Evolutionary conservation across 352 stramenopile genomes (phyloP), one percentile per base, ranked within the genome.

Genomic region (Globisporangium carolinianum): DNA sequence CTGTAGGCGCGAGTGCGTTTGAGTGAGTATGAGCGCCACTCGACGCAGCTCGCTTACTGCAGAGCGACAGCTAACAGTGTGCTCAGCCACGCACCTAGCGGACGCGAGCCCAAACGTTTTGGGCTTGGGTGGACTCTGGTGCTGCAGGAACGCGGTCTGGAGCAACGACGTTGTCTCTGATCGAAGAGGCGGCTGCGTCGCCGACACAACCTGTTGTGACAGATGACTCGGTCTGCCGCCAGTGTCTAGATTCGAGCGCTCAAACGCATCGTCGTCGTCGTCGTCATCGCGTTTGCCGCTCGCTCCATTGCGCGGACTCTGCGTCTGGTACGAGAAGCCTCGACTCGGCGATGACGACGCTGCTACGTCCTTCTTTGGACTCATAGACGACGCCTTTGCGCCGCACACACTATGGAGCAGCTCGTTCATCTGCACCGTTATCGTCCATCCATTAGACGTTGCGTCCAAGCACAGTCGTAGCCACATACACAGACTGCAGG

Each of bases 61-160:
- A 32, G 24, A 32, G 24, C 24, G 24, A 32, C 24, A 32, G 24
- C 24, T 32, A 32, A 32, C 24, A 32, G 24, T 32, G 24, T 32
- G 24, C 24, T 32, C 24, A 32, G 1, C 24, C 42, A 39, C 62
- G 37, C 62, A 87, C 76, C 76, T 63, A 49, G 69, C 66, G 1
- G 73, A 78, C 3, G 67, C 65, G 18, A 90, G 73, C 7, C 72
- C 73, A 41, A 86, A 87, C 6, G 69, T 68, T 38, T 86, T 87
- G 1, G 66, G 17, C 51, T 79, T 86, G 35, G 75, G 60, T 38
- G 75, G 68, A n/a, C 73, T 86, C 47, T 79, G 60, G 49, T 76
- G 63, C 51, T 86, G 73, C 0, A 87, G 60, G 57, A 86, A 83
- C 10, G 77, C 79, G 1, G 77, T 86, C 46, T 87, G 79, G 0